Percentiles rank a stretch among this genome's conserved stretches.
These are phyloP conservation scores for Abortiporus biennis DNA, from an alignment of 1,284 basidiomycete genomes.

Conservation along the genomic window DNA sequence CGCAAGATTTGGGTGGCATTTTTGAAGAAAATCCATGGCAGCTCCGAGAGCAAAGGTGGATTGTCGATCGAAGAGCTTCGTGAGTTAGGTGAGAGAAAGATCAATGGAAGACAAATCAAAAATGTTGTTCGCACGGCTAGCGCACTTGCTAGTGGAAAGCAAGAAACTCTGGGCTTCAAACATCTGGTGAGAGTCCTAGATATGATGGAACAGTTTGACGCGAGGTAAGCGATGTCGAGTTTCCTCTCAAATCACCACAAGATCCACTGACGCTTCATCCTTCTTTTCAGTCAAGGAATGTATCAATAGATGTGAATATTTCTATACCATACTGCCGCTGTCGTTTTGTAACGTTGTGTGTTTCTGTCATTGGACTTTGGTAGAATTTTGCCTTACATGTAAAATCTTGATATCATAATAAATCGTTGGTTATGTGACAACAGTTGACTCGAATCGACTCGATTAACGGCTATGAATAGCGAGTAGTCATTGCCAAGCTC, in stretches of 20 bases:
- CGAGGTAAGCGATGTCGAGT: constrained; percentile 34
- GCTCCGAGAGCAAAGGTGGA: constrained; percentile 21
- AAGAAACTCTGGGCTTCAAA: constrained; percentile 35
- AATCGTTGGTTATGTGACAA: too few relatives aligned
- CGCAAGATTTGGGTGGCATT: constrained; percentile 56
- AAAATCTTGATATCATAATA: neutral
- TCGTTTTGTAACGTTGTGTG: too few relatives aligned
- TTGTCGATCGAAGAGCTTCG: constrained; percentile 38
- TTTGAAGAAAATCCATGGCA: constrained; percentile 40
- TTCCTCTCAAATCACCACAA: constrained; percentile 1
- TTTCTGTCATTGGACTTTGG: too few relatives aligned
- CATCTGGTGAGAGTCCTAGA: constrained; percentile 54
- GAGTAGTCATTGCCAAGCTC: too few relatives aligned
- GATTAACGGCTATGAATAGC: too few relatives aligned
- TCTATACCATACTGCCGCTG: neutral
- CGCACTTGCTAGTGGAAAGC: constrained; percentile 44
- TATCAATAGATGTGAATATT: constrained; percentile 4
- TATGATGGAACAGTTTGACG: constrained; percentile 54
- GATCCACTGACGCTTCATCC: neutral
- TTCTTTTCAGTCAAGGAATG: constrained; percentile 4
- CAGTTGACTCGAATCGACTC: too few relatives aligned
- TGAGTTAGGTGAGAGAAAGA: constrained; percentile 40
- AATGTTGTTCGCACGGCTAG: constrained; percentile 58
- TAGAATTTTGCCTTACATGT: neutral
- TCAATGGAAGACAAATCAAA: constrained; percentile 63